Conservation (phyloP, 176 grass and related monocot species). For the bread wheat (Triticum aestivum) region DNA sequence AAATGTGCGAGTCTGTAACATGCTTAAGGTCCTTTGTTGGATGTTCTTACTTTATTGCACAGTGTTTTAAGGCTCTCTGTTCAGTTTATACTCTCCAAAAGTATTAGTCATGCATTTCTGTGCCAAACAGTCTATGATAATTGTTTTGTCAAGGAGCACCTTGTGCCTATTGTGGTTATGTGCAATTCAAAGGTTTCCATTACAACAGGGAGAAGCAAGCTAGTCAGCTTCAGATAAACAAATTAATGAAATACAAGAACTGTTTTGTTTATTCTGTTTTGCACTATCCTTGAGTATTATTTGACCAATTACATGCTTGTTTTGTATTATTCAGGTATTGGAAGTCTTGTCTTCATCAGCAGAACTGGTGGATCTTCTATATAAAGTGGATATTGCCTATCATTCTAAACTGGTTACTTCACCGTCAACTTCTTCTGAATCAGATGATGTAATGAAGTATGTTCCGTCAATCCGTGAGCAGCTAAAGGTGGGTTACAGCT, state of each 20-base stretch:
- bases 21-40: not conserved
- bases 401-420: constrained; percentile 38
- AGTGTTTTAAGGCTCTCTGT: not conserved
- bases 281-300: not conserved
- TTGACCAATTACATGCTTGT: constrained; percentile 1
- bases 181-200: not conserved
- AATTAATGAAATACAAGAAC: not conserved
- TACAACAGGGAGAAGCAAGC: not conserved
- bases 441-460: constrained; percentile 62
- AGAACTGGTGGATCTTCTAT: constrained; percentile 64
- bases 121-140: not conserved
- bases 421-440: constrained; percentile 32
- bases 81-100: not conserved
- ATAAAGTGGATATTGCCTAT: constrained; percentile 53
- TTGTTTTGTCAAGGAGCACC: not conserved
- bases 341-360: constrained; percentile 53
- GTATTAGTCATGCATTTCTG: not conserved
- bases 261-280: not conserved
- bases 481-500: constrained; percentile 44
- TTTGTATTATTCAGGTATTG: constrained; percentile 49
- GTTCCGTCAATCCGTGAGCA: constrained; percentile 65
- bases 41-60: not conserved
- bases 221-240: not conserved
- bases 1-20: not conserved
- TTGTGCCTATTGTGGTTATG: not conserved